These are phyloP conservation scores for Fraxinus floribunda DNA, from an alignment of 305 asterid genomes.

Conservation along the genomic window DNA sequence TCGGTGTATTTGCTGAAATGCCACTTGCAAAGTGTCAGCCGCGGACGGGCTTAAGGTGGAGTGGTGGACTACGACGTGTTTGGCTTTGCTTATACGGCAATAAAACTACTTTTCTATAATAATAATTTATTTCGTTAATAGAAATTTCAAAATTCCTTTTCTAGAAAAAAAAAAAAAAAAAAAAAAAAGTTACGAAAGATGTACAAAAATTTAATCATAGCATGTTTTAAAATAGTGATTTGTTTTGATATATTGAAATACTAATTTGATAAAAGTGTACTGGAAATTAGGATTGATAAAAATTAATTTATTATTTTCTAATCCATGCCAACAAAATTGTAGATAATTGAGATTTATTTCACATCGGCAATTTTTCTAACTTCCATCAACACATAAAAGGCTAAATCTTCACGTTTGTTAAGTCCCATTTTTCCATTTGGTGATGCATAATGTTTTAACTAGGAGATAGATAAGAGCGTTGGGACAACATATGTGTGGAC, in stretches of 20 bases:
- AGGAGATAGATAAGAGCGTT: neutral
- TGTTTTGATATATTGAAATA: too few relatives aligned
- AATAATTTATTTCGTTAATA: neutral
- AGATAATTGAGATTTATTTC: neutral
- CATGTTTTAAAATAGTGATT: too few relatives aligned
- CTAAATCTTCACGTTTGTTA: neutral
- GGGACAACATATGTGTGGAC: neutral
- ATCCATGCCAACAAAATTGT: neutral
- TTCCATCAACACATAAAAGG: neutral
- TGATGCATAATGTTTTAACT: neutral
- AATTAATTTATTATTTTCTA: neutral
- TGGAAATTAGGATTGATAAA: neutral
- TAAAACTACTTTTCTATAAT: neutral
- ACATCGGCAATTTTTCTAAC: neutral
- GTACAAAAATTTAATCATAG: too few relatives aligned
- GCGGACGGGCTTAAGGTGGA: neutral
- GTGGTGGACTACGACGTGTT: neutral
- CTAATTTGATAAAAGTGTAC: neutral
- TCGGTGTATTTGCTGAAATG: constrained; percentile 14
- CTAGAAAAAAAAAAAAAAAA: neutral
- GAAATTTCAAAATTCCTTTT: neutral
- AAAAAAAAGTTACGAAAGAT: neutral
- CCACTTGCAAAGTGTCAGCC: constrained; percentile 8
- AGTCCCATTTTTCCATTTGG: neutral
- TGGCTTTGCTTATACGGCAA: neutral